These are phyloP conservation scores for Brasenia schreberi DNA, from an alignment of 164 flowering plant species.

Conservation along the genomic window DNA sequence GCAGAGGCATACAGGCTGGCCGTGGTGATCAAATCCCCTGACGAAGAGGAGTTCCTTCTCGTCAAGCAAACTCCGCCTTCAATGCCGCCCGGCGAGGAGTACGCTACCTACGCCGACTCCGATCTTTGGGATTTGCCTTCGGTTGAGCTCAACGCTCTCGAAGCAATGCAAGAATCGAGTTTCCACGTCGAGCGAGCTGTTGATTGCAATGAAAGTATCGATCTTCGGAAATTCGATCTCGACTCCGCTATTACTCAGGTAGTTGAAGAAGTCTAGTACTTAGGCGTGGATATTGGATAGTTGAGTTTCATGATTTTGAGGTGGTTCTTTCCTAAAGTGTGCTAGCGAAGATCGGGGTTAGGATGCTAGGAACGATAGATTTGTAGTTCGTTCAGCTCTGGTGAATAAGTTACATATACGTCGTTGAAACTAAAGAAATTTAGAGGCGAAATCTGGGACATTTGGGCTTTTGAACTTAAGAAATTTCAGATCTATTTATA, in stretches of 20 bases:
- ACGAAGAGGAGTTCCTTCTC: conserved; percentile 40
- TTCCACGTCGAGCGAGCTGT: conserved; percentile 25
- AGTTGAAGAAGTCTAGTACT: background rate
- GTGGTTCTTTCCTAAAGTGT: background rate
- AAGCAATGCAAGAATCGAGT: conserved; percentile 7
- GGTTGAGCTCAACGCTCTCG: conserved; percentile 20
- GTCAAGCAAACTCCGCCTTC: conserved; percentile 52
- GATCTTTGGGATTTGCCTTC: conserved; percentile 92
- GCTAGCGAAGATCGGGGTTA: background rate
- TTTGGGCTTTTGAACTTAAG: background rate
- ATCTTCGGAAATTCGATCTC: conserved; percentile 39
- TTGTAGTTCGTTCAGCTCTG: too few relatives aligned
- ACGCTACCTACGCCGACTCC: conserved; percentile 64
- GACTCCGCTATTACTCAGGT: conserved; percentile 47
- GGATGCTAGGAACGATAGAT: too few relatives aligned
- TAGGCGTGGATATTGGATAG: background rate
- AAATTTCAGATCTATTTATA: background rate
- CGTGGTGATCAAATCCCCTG: conserved; percentile 35
- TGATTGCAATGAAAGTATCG: conserved; percentile 17
- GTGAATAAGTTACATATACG: too few relatives aligned
- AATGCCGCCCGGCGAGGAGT: conserved; percentile 49
- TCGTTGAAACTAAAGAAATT: too few relatives aligned
- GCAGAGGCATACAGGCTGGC: conserved; percentile 42
- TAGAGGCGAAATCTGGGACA: background rate
- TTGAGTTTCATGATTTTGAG: background rate